Evolutionary conservation across 768 basidiomycete genomes (phyloP).

Genomic region (Mrakia blollopis): DNA sequence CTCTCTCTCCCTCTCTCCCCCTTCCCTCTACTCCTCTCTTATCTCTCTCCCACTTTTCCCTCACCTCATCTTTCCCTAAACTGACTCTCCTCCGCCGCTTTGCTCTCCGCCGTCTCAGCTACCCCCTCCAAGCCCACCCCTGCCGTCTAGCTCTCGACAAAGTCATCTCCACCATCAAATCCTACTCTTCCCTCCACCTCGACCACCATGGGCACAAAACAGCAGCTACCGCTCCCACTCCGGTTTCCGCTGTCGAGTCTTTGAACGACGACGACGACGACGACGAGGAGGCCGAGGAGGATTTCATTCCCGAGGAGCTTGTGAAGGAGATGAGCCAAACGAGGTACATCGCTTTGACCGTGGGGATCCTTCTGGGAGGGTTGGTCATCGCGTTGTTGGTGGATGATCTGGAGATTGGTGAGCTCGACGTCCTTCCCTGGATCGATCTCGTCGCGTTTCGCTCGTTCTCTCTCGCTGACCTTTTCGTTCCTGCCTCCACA

Average conservation of each 20-base stretch:
- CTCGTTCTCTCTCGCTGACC: background rate
- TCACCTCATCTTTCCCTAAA: background rate
- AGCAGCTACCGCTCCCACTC: background rate
- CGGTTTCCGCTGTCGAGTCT: background rate
- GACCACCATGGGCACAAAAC: background rate
- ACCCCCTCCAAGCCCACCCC: conserved; percentile 90
- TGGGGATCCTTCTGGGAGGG: conserved; percentile 42
- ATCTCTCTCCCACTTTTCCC: background rate
- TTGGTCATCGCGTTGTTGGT: conserved; percentile 49
- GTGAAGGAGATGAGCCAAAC: conserved; percentile 59
- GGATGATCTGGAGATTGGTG: conserved; percentile 70
- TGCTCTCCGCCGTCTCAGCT: conserved; percentile 45
- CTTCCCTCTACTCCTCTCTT: conserved; percentile 1
- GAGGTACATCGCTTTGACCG: conserved; percentile 67
- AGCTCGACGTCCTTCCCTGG: conserved; percentile 36
- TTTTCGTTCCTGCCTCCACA: conserved; percentile 38
- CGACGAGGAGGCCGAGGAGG: conserved; percentile 45
- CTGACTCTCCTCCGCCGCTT: background rate
- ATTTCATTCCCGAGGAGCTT: conserved; percentile 34
- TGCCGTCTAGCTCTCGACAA: conserved; percentile 89
- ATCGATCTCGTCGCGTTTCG: background rate
- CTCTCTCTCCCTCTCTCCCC: background rate
- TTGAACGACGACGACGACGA: conserved; percentile 42
- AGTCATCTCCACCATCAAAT: conserved; percentile 54
- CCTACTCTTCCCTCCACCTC: conserved; percentile 1